Conservation (phyloP, 495 filamentous ascomycete species). For the Articulospora tetracladia region DNA sequence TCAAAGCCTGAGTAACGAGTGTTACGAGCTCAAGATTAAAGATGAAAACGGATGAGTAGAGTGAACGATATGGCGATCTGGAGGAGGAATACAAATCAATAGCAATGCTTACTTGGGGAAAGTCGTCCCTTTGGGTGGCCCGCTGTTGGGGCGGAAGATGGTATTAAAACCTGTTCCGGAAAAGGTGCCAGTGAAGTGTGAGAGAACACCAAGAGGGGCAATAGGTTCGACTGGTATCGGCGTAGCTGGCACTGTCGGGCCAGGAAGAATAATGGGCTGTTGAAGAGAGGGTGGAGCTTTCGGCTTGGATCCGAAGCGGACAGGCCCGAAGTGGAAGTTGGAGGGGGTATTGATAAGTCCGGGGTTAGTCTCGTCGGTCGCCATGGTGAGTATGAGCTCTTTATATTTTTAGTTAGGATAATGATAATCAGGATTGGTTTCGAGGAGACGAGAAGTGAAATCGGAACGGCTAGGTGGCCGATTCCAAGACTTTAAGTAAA, state of each 20-base stretch:
- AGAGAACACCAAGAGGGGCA: constrained; percentile 5
- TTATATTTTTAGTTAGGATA: background rate
- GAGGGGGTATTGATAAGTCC: background rate
- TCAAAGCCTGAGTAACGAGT: no score
- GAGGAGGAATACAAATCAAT: background rate
- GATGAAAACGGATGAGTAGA: no score
- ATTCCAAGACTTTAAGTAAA: no score
- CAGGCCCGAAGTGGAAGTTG: background rate
- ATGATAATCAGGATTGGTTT: no score
- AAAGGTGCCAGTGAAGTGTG: constrained; percentile 10
- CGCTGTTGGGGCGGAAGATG: constrained; percentile 12
- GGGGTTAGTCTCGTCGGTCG: background rate
- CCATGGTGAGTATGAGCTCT: background rate
- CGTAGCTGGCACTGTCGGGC: background rate
- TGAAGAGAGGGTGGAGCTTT: background rate
- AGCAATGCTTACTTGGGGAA: constrained; percentile 2
- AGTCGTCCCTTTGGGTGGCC: background rate
- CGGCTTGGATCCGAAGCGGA: background rate
- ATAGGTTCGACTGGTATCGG: background rate
- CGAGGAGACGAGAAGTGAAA: no score
- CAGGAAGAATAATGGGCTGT: background rate
- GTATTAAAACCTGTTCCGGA: constrained; percentile 12
- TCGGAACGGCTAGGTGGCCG: no score
- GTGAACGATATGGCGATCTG: no score
- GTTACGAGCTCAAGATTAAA: no score